Evolutionary conservation across 1,139 yeast species (phyloP), one percentile per base, ranked within the genome.

Genomic region (Kazachstania sp.): DNA sequence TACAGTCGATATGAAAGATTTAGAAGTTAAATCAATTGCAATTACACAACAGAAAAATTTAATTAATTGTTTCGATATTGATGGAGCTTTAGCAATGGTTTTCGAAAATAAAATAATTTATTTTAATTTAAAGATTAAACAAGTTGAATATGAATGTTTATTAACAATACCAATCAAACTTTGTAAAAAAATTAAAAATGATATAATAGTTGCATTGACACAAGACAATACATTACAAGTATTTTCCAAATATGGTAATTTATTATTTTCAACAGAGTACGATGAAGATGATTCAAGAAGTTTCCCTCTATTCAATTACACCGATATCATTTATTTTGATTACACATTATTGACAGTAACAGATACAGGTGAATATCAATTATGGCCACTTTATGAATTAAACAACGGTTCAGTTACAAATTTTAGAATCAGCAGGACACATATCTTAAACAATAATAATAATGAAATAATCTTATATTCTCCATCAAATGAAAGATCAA

Each of bases 301-400:
- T 11, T 32, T 46, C 29, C 49, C 49, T 6, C 16, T 32, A 4
- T 45, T 49, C 26, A 44, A 52, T n/a, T 58, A 57, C 39, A 48
- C 64, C 1, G 57, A 51, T 41, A 54, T 59, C 47, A 44, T 53
- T 3, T 56, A 46, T 39, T 40, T 56, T 13, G 63, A 61, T 46
- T 51, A 53, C 32, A 38, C 52, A 11, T 32, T 64, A 16, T 39
- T 61, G 1, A 39, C 56, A 2, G 52, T 53, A 3, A 48, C 63
- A 2, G 51, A 49, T 16, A 43, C 51, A 4, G 68, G 68, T 1
- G 46, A 54, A 9, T 55, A 59, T 38, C 57, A 58, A 39, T 13
- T 51, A 4, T 60, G 66, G 63, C 49, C 56, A 29, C 43, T 61
- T 32, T 64, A 65, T 64, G 54, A 56, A 46, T 62, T 59, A 47